These are phyloP conservation scores for Beta corolliflora DNA, from an alignment of 179 eudicot species.

Conservation along the genomic window DNA sequence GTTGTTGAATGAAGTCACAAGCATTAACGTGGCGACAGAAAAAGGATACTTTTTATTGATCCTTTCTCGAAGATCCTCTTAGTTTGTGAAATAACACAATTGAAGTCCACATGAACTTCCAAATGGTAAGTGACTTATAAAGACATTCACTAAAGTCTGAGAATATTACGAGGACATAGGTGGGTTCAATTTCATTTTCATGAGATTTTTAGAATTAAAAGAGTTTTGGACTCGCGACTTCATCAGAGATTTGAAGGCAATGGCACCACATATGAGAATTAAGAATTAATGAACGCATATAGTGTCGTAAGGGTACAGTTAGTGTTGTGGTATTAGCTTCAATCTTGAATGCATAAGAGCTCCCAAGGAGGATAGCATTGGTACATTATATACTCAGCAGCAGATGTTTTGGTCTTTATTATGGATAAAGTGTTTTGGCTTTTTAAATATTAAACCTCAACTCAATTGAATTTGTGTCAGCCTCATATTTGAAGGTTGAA, in stretches of 20 bases:
- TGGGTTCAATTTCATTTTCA: not conserved
- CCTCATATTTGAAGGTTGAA: too few species aligned
- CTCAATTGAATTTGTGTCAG: too few species aligned
- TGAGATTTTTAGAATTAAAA: not conserved
- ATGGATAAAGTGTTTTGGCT: too few species aligned
- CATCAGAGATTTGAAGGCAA: not conserved
- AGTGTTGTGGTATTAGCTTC: not conserved
- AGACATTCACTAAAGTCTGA: not conserved
- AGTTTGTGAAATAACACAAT: too few species aligned
- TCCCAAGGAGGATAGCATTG: not conserved
- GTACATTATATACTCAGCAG: not conserved
- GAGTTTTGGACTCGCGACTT: not conserved
- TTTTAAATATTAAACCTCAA: too few species aligned
- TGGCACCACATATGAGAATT: not conserved
- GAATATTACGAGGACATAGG: not conserved
- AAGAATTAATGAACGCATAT: not conserved
- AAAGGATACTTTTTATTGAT: not conserved
- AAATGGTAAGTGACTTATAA: too few species aligned
- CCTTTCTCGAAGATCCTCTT: too few species aligned
- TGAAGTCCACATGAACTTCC: too few species aligned
- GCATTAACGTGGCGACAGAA: not conserved
- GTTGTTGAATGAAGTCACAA: not conserved
- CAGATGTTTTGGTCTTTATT: too few species aligned
- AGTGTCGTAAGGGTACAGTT: not conserved
- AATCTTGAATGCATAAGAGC: slow-evolving; percentile 10